Conservation (phyloP, 2,329 filamentous ascomycete genomes). For the Arthrobotrys megalospora region DNA sequence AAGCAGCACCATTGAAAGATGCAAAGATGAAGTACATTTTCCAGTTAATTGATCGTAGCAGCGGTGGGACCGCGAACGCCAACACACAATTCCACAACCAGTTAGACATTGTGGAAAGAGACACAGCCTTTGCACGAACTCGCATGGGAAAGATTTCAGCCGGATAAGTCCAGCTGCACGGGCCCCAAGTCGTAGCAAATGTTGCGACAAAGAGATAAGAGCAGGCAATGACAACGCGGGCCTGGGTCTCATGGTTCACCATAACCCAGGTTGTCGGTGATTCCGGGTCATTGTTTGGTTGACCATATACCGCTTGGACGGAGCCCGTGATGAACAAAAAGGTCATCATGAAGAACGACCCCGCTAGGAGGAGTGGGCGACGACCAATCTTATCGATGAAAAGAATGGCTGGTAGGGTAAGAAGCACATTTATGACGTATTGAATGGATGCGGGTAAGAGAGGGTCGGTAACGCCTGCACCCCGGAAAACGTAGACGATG, state of each 20-base stretch:
- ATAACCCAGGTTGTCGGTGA: constrained; percentile 74
- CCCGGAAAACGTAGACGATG: constrained; percentile 75
- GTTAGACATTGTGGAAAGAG: constrained; percentile 75
- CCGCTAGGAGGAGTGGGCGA: constrained; percentile 73
- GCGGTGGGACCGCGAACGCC: constrained; percentile 71
- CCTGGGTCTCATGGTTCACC: constrained; percentile 71
- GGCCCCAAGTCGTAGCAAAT: constrained; percentile 77
- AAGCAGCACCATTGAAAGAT: constrained; percentile 78
- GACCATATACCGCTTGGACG: constrained; percentile 75
- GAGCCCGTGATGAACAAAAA: constrained; percentile 77
- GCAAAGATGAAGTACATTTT: constrained; percentile 80
- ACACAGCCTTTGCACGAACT: constrained; percentile 76
- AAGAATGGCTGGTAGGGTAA: constrained; percentile 75
- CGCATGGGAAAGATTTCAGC: constrained; percentile 76
- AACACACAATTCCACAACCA: constrained; percentile 76
- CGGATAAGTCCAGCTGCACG: constrained; percentile 74
- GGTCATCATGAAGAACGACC: constrained; percentile 74
- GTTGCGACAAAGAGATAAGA: constrained; percentile 81
- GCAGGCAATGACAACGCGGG: constrained; percentile 77
- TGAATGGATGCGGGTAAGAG: constrained; percentile 76
- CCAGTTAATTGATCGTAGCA: constrained; percentile 74
- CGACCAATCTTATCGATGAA: constrained; percentile 75
- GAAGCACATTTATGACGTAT: constrained; percentile 76
- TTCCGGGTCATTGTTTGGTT: constrained; percentile 69
- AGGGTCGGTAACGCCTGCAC: constrained; percentile 73